Base-by-base conservation (phyloP, 1,139 yeast species). In the Pichiaceae sp. region DNA sequence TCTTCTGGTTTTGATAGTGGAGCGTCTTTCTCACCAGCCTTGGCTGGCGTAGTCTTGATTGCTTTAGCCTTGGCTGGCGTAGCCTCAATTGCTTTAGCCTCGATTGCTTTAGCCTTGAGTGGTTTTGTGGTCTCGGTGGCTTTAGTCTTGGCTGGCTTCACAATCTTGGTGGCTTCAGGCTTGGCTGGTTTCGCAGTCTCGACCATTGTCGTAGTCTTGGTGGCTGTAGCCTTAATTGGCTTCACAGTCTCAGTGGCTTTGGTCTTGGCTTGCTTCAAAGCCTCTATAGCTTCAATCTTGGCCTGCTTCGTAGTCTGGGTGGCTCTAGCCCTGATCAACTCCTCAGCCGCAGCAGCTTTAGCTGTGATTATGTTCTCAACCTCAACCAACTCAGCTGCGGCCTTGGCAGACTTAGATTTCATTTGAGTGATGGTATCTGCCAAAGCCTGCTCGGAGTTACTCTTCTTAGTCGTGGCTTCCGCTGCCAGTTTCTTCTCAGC, bases 111-210 rank as follows among this genome's bases (percentile, higher is more conserved):
- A n/a, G n/a, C 25, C 25, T 21, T 21, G 25, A 12, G 11, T 21
- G 25, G 11, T 12, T 21, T 21, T 12, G 8, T 12, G 25, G 25
- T 12, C 25, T 21, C 25, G 25, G 25, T 12, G 11, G 25, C 12
- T 12, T 21, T 21, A 8, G 8, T 21, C 25, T 8, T 12, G 25
- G 11, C 25, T 8, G 25, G 25, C 25, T 75, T 80, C 41, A 62
- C 66, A 1, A 76, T 82, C 17, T 73, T 80, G 2, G 84, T 83
- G 16, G 75, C 68, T 3, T 81, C 83, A 40, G 75, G 61, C 19
- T 65, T 60, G 1, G 68, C 78, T 38, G 76, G 60, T 42, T 76
- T 81, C n/a, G 70, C 67, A 30, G 77, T 57, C 0, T 81, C 72
- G 17, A 72, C 69, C 37, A 78, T 60, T 1, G 70, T 62, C 3